Base-by-base conservation (phyloP, 306 rosid species). In the Parietaria judaica region DNA sequence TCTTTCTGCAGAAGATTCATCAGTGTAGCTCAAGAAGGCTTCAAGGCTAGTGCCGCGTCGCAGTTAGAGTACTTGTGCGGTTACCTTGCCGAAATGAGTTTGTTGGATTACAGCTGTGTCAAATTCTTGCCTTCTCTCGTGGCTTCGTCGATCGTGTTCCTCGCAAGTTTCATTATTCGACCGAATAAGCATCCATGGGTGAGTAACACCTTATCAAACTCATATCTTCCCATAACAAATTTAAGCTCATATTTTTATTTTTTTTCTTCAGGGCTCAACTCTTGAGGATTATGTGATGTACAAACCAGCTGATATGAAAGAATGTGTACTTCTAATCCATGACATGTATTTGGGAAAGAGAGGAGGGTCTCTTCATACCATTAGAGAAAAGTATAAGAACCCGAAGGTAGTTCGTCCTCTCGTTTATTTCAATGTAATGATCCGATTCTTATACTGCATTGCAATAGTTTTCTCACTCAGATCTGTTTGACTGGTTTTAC, bases 111-210 rank as follows among this genome's bases (percentile, higher is more conserved):
- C 64, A 67, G 70, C 49, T 86, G 86, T 60, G 81, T 92, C 5
- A 92, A 82, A 65, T 86, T 80, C 69, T 68, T 88, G 82, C 97
- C 99, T 64, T 92, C 99, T 66, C 56, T 84, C 78, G 82, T 88
- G 47, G 97, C 99, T 3, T 88, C 99, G 4, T 84, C 95, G 6
- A 88, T 76, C 54, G 56, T 76, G 9, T 92, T 84, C 76, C 72
- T 88, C 6, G 87, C 97, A 6, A 81, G 80, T 55, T 88, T 80
- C 59, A 84, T 92, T 57, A 48, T 78, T 37, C 71, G 41, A 38
- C 71, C 88, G 7, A 83, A 72, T 61, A 66, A 8, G 39, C 79
- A 79, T 67, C 99, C 99, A 43, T 92, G 97, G 99, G 99, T 92
- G 81, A 76, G 74, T 8, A 0, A 36, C 9, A 63, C 1, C 14